Evolutionary conservation across 176 grass and related monocot genomes (phyloP).

Genomic region (Hsuehochloa calcarea): DNA sequence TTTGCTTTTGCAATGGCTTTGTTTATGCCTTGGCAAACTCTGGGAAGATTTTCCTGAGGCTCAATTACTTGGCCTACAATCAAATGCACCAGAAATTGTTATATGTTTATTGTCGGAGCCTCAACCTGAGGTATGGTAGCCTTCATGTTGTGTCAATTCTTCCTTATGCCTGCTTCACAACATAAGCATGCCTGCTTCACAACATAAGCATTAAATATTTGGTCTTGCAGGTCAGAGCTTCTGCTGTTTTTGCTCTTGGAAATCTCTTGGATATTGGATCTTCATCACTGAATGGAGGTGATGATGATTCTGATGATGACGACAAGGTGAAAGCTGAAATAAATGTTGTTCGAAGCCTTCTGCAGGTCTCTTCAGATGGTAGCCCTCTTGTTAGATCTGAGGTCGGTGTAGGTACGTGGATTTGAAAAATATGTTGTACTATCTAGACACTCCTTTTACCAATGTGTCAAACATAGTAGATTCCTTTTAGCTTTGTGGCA

Average conservation of each 20-base stretch:
- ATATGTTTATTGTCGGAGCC: conserved; percentile 58
- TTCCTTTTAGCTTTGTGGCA: conserved; percentile 15
- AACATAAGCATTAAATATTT: conserved; percentile 34
- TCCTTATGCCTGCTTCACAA: conserved; percentile 21
- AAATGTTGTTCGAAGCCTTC: conserved; percentile 78
- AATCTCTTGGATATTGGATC: conserved; percentile 78
- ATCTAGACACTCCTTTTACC: conserved; percentile 17
- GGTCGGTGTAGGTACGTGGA: conserved; percentile 74
- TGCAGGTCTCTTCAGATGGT: conserved; percentile 74
- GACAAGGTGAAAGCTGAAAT: conserved; percentile 82
- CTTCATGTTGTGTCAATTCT: conserved; percentile 18
- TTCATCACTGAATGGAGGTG: conserved; percentile 49
- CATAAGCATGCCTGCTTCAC: conserved; percentile 8
- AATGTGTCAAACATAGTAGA: not conserved
- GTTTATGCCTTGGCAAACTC: conserved; percentile 92
- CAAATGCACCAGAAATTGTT: conserved; percentile 58
- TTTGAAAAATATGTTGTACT: conserved; percentile 4
- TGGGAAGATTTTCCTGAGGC: conserved; percentile 96
- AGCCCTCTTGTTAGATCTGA: conserved; percentile 95
- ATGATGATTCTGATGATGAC: conserved; percentile 85
- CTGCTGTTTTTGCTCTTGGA: conserved; percentile 93
- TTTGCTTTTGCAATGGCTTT: conserved; percentile 97
- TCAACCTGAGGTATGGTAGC: conserved; percentile 79
- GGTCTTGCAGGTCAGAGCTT: conserved; percentile 85
- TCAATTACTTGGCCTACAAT: conserved; percentile 64